Evolutionary conservation across 2,329 filamentous ascomycete genomes (phyloP).

Genomic region (Epichloe bromicola): DNA sequence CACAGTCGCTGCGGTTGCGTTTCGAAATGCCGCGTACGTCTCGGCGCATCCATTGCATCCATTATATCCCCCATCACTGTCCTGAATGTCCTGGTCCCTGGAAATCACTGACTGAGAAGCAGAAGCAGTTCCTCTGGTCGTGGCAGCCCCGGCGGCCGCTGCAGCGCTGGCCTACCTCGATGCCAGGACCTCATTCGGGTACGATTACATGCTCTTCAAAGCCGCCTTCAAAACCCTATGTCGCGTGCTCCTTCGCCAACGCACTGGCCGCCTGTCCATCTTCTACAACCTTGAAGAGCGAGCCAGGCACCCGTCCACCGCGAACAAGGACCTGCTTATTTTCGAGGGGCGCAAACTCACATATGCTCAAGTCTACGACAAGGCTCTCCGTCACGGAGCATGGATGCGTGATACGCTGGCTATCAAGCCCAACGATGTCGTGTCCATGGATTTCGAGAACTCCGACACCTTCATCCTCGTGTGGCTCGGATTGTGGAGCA

Average conservation of each 20-base stretch:
- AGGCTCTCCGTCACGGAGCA: constrained; percentile 55
- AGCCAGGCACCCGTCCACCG: constrained; percentile 38
- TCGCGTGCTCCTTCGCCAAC: constrained; percentile 33
- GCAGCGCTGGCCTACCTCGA: constrained; percentile 68
- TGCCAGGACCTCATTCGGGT: constrained; percentile 51
- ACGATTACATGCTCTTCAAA: constrained; percentile 51
- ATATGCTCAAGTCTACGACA: constrained; percentile 63
- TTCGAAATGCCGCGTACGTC: not conserved
- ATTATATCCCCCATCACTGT: not conserved
- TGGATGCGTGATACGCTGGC: constrained; percentile 56
- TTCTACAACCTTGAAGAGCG: constrained; percentile 65
- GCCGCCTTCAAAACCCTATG: constrained; percentile 34
- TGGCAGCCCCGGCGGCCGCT: constrained; percentile 47
- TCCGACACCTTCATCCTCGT: constrained; percentile 66
- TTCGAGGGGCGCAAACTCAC: constrained; percentile 59
- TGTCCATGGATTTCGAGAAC: constrained; percentile 73
- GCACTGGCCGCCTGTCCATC: constrained; percentile 48
- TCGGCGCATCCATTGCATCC: not conserved
- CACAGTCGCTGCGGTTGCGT: not conserved
- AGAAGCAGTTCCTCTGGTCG: constrained; percentile 34
- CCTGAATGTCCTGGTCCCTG: not conserved
- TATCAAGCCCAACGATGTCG: constrained; percentile 59
- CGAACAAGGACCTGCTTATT: constrained; percentile 47
- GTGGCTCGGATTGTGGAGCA: constrained; percentile 66
- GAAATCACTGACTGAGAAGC: not conserved